Evolutionary conservation across 768 basidiomycete genomes (phyloP), one percentile per base, ranked within the genome.

Genomic region (Dioszegia hungarica): DNA sequence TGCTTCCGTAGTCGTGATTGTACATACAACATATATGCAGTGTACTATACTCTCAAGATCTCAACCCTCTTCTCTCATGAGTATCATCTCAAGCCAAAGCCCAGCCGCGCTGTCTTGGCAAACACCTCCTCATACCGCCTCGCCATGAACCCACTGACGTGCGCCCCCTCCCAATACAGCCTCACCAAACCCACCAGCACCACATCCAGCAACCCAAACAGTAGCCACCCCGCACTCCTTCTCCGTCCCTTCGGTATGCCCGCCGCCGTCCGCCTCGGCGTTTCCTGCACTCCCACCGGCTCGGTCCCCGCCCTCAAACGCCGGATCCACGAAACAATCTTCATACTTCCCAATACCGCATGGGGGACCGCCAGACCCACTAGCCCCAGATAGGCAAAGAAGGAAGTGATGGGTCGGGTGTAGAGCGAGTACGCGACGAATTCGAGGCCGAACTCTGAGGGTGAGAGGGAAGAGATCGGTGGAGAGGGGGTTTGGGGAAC

Each of bases 391-490:
- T 92, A 59, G 20, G 57, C 57, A 2, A 38, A 15, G n/a, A 34
- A 12, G 8, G 50, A 59, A 2, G n/a, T 10, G 25, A 56, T 33
- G 0, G 54, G 48, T 38, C 48, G 43, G n/a, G 41, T 38, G 5
- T 15, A 78, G 36, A 90, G 74, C 2, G 83, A 87, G 5, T 82
- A 80, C 70, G 90, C 90, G 55, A 91, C 87, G 71, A 85, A 90
- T 61, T 90, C 86, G 70, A 82, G 91, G 74, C 89, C 85, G 34
- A 92, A 81, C 66, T 91, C 88, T 0, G 85, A 79, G 0, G 89
- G 89, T 15, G 85, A 83, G 22, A 90, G 78, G 1, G 79, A 73
- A 44, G 77, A 75, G 51, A 89, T 84, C 20, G 84, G 84, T 1
- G 78, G 67, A 8, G 54, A 53, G 1, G 79, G 75, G 50, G 72